Evolutionary conservation across 2,329 filamentous ascomycete genomes (phyloP), one percentile per base, ranked within the genome.

Genomic region (Aspergillus calidoustus): DNA sequence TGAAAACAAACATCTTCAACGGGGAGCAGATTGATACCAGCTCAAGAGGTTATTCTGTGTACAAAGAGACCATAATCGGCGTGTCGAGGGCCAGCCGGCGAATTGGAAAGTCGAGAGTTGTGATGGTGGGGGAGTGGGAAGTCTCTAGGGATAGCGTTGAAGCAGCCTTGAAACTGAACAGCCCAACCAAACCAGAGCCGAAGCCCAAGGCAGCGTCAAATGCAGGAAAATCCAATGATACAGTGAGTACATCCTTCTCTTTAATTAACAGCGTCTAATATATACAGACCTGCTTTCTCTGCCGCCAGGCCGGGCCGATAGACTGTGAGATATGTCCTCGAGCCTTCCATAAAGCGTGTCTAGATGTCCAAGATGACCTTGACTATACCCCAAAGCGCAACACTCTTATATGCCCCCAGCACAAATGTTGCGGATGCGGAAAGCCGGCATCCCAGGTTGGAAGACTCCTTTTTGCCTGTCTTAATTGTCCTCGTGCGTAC

Each of bases 1-100:
- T 89, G 1, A 81, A 86, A 67, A 82, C 82, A 0, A 81, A 83
- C 5, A 77, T 88, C 0, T 87, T 88, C 56, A 81, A 87, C 34
- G 86, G 86, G 2, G 83, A 83, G 64, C 81, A 79, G 23, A 79
- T 74, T 54, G 54, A 71, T 7, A 76, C 72, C 34, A 66, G 54
- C 54, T 72, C 17, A 69, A 76, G 43, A 41, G 59, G 47, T 54
- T 54, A 55, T 68, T 70, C 56, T 66, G 72, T 48, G 49, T 66
- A 57, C 77, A 80, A 31, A 73, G 82, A 31, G 71, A 75, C 1
- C 61, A 69, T 23, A 3, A 22, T 50, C 3, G 23, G 15, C 1
- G 75, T 81, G 52, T 73, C 74, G 4, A 79, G 81, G 23, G 78
- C 79, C 9, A 81, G 85, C 49, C 79, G 86, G 2, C 80, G 85